phyloP scores from a whole-genome alignment of 768 basidiomycete genomes.

The Tephrocybe rancida region DNA sequence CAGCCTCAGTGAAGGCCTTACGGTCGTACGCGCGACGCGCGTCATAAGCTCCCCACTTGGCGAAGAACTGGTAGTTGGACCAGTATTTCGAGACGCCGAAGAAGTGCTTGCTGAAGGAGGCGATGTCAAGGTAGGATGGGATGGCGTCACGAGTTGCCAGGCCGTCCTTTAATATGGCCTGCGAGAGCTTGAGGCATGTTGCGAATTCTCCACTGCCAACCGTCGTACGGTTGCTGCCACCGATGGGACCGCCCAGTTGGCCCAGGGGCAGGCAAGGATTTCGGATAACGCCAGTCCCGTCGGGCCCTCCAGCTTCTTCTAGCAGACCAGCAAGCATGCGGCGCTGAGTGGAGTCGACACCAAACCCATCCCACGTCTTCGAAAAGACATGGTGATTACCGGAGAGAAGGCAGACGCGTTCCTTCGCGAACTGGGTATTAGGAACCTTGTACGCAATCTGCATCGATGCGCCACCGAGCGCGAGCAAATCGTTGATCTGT shows the following conservation, averaged over 20 bases:
- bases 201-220: conserved; percentile 13
- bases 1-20: conserved; percentile 2
- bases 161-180: conserved; percentile 4
- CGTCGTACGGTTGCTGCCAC: neutral
- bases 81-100: conserved; percentile 10
- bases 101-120: conserved; percentile 13
- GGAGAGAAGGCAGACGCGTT: conserved; percentile 9
- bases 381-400: conserved; percentile 9
- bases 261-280: conserved; percentile 14
- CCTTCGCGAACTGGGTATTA: neutral
- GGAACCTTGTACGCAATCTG: conserved; percentile 15
- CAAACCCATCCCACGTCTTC: conserved; percentile 15
- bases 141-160: conserved; percentile 5
- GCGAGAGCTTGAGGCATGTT: conserved; percentile 8
- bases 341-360: conserved; percentile 1
- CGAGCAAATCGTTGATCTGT: conserved; percentile 8
- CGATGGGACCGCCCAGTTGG: neutral
- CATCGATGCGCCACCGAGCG: conserved; percentile 15
- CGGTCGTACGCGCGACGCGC: conserved; percentile 6
- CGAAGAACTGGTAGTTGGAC: conserved; percentile 17
- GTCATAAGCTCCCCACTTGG: conserved; percentile 16
- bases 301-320: conserved; percentile 5
- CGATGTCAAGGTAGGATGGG: conserved; percentile 16
- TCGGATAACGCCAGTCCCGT: neutral
- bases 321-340: conserved; percentile 1